Base-by-base conservation (phyloP, 1,284 basidiomycete species). In the Leccinum fuscescens region DNA sequence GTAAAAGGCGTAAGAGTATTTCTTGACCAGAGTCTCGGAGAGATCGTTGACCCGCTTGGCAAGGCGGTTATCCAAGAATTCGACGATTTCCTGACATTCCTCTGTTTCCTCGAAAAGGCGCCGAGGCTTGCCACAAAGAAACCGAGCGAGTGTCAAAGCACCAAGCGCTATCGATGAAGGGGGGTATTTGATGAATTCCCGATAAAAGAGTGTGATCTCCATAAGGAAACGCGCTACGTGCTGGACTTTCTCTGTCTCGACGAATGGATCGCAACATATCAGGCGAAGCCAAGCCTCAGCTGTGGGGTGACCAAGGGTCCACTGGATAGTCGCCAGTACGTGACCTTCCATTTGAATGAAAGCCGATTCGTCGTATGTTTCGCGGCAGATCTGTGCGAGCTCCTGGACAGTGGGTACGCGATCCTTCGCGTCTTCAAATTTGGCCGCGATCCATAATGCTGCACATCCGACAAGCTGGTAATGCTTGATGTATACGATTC, bases 391-490 rank as follows among this genome's bases (percentile, higher is more conserved):
- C 71, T 94, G 90, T 58, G 89, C 89, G 60, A 99, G 87, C 68
- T 99, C 96, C 70, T 92, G 86, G 7, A 98, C 92, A 1, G 94
- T 92, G 9, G 97, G 97, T 2, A 99, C 95, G 62, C 94, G 93
- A 74, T 99, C 96, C 79, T 99, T 99, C 48, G 96, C 91, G 73
- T 99, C 97, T 78, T 99, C 97, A 70, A 97, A 99, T 79, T 99
- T 99, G 69, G 97, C 93, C 5, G 97, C 97, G 68, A 99, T 98
- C 94, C 96, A 96, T 4, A 99, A 84, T 20, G 97, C 95, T 12
- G 96, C 94, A 71, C 97, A 99, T 35, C 97, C 97, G 57, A 99
- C 96, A 56, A 99, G 91, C 74, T 99, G 97, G 76, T 98, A 99
- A 78, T 99, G 97, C 77, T 97, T 97, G 81, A 96, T 95, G 80